phyloP scores from a whole-genome alignment of 2,329 filamentous ascomycete genomes.

The Talaromyces amestolkiae region DNA sequence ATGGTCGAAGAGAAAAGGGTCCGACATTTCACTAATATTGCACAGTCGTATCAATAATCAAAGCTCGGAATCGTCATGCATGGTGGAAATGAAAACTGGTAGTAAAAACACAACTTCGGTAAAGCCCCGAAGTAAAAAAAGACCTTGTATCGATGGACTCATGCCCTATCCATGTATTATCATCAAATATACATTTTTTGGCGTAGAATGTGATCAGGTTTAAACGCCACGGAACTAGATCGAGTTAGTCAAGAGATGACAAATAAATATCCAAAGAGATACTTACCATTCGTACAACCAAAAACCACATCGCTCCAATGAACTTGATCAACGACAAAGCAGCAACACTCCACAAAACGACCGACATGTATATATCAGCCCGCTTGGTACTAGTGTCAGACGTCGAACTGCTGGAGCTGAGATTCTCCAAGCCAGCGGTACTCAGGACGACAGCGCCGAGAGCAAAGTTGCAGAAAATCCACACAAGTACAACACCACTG shows the following conservation, averaged over 20 bases:
- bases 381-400: slow-evolving; percentile 53
- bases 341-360: slow-evolving; percentile 87
- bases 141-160: neutral
- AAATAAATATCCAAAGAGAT: neutral
- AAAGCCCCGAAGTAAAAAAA: neutral
- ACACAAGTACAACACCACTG: slow-evolving; percentile 83
- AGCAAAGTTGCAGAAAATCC: slow-evolving; percentile 95
- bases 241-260: neutral
- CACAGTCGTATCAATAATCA: neutral
- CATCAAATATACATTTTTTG: slow-evolving; percentile 5
- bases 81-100: neutral
- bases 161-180: neutral
- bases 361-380: slow-evolving; percentile 77
- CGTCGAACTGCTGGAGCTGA: slow-evolving; percentile 47
- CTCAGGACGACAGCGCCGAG: slow-evolving; percentile 83
- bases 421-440: slow-evolving; percentile 73
- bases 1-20: neutral
- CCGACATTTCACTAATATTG: slow-evolving; percentile 2
- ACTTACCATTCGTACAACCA: slow-evolving; percentile 83
- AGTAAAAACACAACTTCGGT: neutral
- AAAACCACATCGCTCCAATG: slow-evolving; percentile 83
- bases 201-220: neutral
- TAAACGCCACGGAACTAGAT: slow-evolving; percentile 53
- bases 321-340: slow-evolving; percentile 83
- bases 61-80: slow-evolving; percentile 8